Evolutionary conservation across 306 rosid genomes (phyloP).

Genomic region (Rosa multiflora): DNA sequence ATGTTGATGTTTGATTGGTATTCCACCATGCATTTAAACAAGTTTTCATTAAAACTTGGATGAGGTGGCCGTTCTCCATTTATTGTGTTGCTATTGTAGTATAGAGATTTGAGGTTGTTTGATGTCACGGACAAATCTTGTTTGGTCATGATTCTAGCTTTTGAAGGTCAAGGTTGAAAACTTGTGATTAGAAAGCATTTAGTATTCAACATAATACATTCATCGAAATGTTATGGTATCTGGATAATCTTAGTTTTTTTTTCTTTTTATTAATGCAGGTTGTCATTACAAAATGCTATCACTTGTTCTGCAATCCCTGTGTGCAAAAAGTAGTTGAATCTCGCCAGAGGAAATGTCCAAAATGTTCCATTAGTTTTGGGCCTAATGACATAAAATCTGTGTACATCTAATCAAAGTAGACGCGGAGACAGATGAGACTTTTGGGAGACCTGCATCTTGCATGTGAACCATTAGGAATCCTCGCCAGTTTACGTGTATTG

Average conservation of each 20-base stretch:
- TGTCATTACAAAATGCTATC: slow-evolving; percentile 98
- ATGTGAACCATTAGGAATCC: slow-evolving; percentile 27
- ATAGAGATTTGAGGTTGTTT: neutral
- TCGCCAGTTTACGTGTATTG: slow-evolving; percentile 38
- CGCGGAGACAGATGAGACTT: slow-evolving; percentile 25
- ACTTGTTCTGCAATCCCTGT: slow-evolving; percentile 89
- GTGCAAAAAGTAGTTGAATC: slow-evolving; percentile 69
- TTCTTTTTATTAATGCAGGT: slow-evolving; percentile 48
- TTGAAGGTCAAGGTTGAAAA: neutral
- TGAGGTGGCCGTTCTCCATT: neutral
- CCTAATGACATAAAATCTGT: slow-evolving; percentile 93
- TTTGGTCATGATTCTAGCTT: neutral
- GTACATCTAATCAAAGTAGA: slow-evolving; percentile 69
- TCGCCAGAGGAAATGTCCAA: slow-evolving; percentile 92
- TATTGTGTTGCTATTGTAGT: neutral
- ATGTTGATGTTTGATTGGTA: neutral
- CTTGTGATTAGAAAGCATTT: neutral
- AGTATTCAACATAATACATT: neutral
- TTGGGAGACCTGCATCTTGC: slow-evolving; percentile 24
- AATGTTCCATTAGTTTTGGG: slow-evolving; percentile 76
- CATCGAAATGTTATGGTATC: neutral
- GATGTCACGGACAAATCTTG: neutral
- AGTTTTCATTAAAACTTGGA: neutral
- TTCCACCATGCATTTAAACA: neutral
- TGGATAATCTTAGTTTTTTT: neutral